These are phyloP conservation scores for Nepenthes gracilis DNA, from an alignment of 148 eudicot genomes.

Conservation along the genomic window DNA sequence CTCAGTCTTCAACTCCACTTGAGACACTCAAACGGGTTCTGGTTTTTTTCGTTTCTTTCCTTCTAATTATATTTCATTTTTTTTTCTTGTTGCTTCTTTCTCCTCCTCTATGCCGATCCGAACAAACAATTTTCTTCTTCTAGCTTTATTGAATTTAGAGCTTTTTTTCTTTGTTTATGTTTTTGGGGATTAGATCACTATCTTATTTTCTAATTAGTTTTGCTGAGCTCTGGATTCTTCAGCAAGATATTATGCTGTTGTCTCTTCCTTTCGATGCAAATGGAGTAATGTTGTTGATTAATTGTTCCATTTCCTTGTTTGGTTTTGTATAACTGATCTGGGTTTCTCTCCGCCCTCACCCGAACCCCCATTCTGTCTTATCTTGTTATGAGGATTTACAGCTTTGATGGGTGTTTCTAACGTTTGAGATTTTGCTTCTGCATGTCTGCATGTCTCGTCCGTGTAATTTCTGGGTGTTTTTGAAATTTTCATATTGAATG, in stretches of 20 bases:
- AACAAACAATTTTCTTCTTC: neutral
- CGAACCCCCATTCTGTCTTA: too few relatives aligned
- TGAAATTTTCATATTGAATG: too few relatives aligned
- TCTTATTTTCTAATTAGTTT: too few relatives aligned
- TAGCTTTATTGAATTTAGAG: neutral
- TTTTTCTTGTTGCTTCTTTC: neutral
- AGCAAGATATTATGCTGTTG: constrained; percentile 19
- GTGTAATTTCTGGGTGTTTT: too few relatives aligned
- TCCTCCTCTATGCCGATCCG: neutral
- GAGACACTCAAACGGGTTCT: too few relatives aligned
- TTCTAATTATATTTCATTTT: neutral
- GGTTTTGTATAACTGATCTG: constrained; percentile 9
- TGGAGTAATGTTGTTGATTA: constrained; percentile 9
- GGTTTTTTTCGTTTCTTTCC: too few relatives aligned
- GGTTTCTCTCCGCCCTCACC: neutral
- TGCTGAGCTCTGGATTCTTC: constrained; percentile 3
- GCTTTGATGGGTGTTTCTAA: too few relatives aligned
- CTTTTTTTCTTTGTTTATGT: constrained; percentile 6
- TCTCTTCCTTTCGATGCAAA: too few relatives aligned
- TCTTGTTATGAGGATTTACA: too few relatives aligned
- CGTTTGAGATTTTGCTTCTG: too few relatives aligned
- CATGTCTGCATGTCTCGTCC: too few relatives aligned
- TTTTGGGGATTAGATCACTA: neutral
- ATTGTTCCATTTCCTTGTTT: neutral
- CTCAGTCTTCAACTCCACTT: constrained; percentile 5